Conservation (phyloP, 2,329 filamentous ascomycete genomes). For the Rhytidhysteron rufulum region DNA sequence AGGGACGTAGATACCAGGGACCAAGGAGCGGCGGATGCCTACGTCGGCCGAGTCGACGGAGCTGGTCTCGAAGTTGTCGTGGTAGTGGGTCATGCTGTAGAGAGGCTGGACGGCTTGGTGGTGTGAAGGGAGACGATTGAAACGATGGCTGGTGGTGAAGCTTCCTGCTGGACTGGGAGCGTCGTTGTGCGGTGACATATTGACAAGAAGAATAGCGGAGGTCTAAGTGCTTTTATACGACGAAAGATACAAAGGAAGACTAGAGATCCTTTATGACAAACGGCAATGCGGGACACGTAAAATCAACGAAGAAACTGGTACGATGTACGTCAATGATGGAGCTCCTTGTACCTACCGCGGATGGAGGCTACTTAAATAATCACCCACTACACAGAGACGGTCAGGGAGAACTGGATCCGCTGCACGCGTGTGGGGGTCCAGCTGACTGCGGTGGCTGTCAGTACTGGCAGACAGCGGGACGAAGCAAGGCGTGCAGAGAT, state of each 20-base stretch:
- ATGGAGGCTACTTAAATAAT: slow-evolving; percentile 36
- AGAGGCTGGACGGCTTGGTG: slow-evolving; percentile 32
- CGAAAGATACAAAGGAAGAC: slow-evolving; percentile 16
- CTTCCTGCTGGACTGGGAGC: slow-evolving; percentile 32
- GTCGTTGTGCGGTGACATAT: slow-evolving; percentile 39
- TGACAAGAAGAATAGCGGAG: slow-evolving; percentile 8
- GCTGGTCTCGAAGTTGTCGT: slow-evolving; percentile 34
- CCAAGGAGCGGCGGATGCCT: slow-evolving; percentile 30
- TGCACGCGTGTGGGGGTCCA: slow-evolving; percentile 34
- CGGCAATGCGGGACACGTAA: slow-evolving; percentile 20
- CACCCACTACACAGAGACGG: slow-evolving; percentile 18
- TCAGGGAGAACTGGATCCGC: slow-evolving; percentile 13
- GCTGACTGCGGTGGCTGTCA: slow-evolving; percentile 35
- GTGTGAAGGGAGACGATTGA: slow-evolving; percentile 16
- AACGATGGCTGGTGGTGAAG: slow-evolving; percentile 20
- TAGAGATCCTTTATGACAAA: slow-evolving; percentile 28
- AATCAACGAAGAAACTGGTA: slow-evolving; percentile 19
- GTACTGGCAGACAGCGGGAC: slow-evolving; percentile 24
- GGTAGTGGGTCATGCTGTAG: slow-evolving; percentile 31
- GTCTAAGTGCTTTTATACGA: slow-evolving; percentile 24
- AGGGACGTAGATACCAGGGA: slow-evolving; percentile 43
- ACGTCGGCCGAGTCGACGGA: slow-evolving; percentile 33
- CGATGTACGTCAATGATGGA: slow-evolving; percentile 31
- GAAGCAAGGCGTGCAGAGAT: slow-evolving; percentile 24
- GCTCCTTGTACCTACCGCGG: slow-evolving; percentile 20